A percentile compares a stretch with the other conserved stretches of the same genome.
Evolutionary conservation across 2,329 filamentous ascomycete genomes (phyloP).

Genomic region (Paraphaeosphaeria sporulosa): DNA sequence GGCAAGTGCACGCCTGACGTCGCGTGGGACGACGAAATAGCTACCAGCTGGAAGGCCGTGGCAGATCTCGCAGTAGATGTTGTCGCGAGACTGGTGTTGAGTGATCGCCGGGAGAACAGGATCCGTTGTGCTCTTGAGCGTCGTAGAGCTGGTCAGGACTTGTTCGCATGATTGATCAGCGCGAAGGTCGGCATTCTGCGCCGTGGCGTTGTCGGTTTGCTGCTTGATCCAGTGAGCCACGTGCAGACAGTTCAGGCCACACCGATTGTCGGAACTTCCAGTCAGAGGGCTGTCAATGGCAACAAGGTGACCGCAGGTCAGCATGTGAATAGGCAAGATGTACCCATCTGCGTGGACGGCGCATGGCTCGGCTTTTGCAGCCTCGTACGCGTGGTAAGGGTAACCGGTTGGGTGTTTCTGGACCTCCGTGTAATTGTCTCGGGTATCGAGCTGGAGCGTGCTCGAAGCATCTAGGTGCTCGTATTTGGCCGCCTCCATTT

Average conservation of each 20-base stretch:
- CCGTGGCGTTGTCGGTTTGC: not conserved
- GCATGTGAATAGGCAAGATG: constrained; percentile 20
- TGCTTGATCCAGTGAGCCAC: constrained; percentile 1
- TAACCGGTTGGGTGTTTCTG: not conserved
- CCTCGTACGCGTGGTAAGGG: not conserved
- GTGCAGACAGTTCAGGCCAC: constrained; percentile 25
- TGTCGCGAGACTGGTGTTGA: constrained; percentile 10
- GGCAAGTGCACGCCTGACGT: constrained; percentile 17
- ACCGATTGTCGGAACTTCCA: constrained; percentile 15
- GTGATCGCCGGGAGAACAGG: constrained; percentile 1
- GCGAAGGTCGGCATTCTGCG: not conserved
- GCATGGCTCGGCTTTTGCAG: constrained; percentile 13
- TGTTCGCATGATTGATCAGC: not conserved
- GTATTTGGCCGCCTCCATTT: not conserved
- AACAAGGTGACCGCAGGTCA: constrained; percentile 31
- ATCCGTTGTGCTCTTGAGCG: not conserved
- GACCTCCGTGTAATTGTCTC: not conserved
- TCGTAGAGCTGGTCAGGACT: not conserved
- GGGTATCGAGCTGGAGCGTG: not conserved
- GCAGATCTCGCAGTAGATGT: constrained; percentile 28
- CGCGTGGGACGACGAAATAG: constrained; percentile 12
- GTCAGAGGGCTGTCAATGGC: constrained; percentile 3
- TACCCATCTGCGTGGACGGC: not conserved
- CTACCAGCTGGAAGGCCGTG: constrained; percentile 23
- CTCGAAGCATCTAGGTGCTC: not conserved